These are phyloP conservation scores for Bocquillonia castaneifolia DNA, from an alignment of 441 rosid species.

Conservation along the genomic window DNA sequence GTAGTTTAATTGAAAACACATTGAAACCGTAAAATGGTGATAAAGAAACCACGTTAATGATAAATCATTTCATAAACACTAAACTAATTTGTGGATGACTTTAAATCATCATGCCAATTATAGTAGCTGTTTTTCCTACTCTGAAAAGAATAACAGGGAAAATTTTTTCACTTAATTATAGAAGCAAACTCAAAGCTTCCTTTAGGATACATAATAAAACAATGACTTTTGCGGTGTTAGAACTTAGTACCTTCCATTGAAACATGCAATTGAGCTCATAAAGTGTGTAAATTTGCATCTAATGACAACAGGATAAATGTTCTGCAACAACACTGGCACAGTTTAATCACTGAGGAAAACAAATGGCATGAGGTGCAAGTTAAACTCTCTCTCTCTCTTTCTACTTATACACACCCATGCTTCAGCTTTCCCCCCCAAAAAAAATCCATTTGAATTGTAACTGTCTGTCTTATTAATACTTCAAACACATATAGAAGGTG, in stretches of 20 bases:
- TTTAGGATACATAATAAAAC: not conserved
- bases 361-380: not conserved
- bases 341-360: not conserved
- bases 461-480: not conserved
- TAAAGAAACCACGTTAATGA: not conserved
- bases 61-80: not conserved
- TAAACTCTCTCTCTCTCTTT: not conserved
- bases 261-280: not conserved
- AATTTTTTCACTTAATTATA: not conserved
- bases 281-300: not conserved
- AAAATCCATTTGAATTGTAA: not conserved
- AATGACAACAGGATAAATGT: not conserved
- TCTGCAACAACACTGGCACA: not conserved
- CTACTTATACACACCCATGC: not conserved
- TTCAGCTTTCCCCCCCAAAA: not conserved
- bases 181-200: not conserved
- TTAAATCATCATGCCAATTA: not conserved
- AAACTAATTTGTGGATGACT: not conserved
- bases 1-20: not conserved
- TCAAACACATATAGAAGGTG: not conserved
- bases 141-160: not conserved
- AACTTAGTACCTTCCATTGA: not conserved
- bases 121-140: not conserved
- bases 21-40: not conserved
- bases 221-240: not conserved